Evolutionary conservation across 2,329 filamentous ascomycete genomes (phyloP).

Genomic region (Teratosphaeria nubilosa): DNA sequence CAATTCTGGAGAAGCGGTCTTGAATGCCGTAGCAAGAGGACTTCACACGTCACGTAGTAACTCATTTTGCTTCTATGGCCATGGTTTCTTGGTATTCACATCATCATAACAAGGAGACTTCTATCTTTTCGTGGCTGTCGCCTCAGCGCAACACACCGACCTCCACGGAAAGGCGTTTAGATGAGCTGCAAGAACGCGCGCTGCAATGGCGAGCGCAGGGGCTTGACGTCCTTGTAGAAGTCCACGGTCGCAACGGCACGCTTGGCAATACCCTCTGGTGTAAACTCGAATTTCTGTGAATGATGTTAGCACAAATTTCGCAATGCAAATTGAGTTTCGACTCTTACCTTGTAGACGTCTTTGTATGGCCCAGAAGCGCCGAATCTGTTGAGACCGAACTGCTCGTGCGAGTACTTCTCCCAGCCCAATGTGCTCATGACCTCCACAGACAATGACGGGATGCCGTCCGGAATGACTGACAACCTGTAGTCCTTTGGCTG

Average conservation of each 20-base stretch:
- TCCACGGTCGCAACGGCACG: constrained; percentile 83
- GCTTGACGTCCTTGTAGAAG: constrained; percentile 94
- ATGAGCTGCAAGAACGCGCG: constrained; percentile 95
- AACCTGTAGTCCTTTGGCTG: constrained; percentile 94
- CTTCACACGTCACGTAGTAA: not conserved
- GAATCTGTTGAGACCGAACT: constrained; percentile 98
- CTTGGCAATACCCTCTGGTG: constrained; percentile 91
- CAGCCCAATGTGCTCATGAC: constrained; percentile 96
- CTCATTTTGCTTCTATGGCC: not conserved
- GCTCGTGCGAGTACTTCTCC: constrained; percentile 98
- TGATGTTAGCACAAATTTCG: constrained; percentile 27
- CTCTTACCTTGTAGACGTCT: constrained; percentile 77
- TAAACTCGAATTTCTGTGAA: constrained; percentile 94
- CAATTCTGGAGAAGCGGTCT: not conserved
- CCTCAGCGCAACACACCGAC: not conserved
- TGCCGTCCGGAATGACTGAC: constrained; percentile 83
- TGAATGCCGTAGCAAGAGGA: not conserved
- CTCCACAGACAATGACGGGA: constrained; percentile 87
- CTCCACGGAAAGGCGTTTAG: constrained; percentile 38
- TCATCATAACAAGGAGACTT: constrained; percentile 44
- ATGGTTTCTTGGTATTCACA: not conserved
- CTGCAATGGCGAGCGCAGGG: constrained; percentile 84
- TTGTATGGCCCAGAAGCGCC: constrained; percentile 95
- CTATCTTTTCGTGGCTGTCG: not conserved
- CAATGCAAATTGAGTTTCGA: not conserved